Evolutionary conservation across 176 grass and related monocot species (phyloP), one percentile per base, ranked within the genome.

Genomic region (Juncus effusus): DNA sequence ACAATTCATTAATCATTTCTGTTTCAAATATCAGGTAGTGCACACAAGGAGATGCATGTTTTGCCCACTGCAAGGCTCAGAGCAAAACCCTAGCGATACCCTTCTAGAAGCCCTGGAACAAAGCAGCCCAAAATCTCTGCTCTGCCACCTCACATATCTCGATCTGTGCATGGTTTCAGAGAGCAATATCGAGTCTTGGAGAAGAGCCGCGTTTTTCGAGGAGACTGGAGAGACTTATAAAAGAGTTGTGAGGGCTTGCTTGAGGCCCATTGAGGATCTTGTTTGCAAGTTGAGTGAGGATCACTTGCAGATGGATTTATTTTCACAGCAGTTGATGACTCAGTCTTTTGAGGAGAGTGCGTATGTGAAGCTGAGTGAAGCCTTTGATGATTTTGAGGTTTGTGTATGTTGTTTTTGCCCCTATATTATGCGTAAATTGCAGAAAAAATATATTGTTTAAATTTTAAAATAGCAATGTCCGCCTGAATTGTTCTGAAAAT

Each of bases 361-460:
- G 13, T 56, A 76, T 64, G 74, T 78, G 3, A 80, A 75, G 58
- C 85, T 99, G 44, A 57, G 54, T 49, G 63, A 67, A 76, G 85
- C 94, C 75, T 90, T 93, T 79, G 74, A 78, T 80, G 94, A 99
- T 84, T 90, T 64, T 75, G 83, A 93, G 94, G 94, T 99, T 61
- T 71, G 28, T 13, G 16, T 15, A 3, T 14, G 56, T 69, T 5
- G 9, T 28, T 28, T 28, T 1, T 28, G 1, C 19, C 19, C 13
- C 12, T 16, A 54, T 69, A 53, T 14, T n/a, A 38, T 37, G 51
- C 15, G 16, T 51, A 69, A 69, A 55, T 55, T 69, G 16, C 7
- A 69, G 35, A 28, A 3, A 10, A 8, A 28, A 55, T 56, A 54
- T 55, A 40, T 11, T 28, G 1, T 28, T 28, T 28, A 28, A 28